Evolutionary conservation across 805 yeast genomes (phyloP).

Genomic region (Candida easanensis): DNA sequence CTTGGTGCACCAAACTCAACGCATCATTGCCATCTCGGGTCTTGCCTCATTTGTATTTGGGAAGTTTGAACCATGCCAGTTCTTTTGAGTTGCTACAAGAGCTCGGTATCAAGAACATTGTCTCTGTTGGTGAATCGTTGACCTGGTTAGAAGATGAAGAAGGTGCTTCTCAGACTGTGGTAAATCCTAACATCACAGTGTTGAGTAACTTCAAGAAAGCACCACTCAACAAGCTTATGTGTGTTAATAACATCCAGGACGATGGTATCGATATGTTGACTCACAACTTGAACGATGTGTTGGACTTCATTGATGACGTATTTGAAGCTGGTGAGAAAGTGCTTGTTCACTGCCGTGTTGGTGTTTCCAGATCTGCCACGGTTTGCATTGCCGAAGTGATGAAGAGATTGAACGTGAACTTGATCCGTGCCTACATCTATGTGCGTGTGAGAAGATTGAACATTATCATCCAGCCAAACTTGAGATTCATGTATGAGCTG

Average conservation of each 20-base stretch:
- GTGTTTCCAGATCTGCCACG: slow-evolving; percentile 92
- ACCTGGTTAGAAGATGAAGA: slow-evolving; percentile 50
- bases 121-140: slow-evolving; percentile 82
- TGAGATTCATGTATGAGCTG: slow-evolving; percentile 87
- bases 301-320: slow-evolving; percentile 62
- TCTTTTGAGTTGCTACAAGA: slow-evolving; percentile 57
- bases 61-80: slow-evolving; percentile 80
- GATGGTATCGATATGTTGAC: slow-evolving; percentile 85
- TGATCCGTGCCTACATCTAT: slow-evolving; percentile 78
- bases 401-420: slow-evolving; percentile 62
- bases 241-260: slow-evolving; percentile 75
- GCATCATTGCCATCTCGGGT: slow-evolving; percentile 86
- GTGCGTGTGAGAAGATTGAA: slow-evolving; percentile 89
- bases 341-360: slow-evolving; percentile 91
- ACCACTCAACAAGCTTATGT: slow-evolving; percentile 38
- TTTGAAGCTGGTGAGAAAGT: slow-evolving; percentile 45
- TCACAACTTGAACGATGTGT: slow-evolving; percentile 56
- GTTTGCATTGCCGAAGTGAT: slow-evolving; percentile 95
- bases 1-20: slow-evolving; percentile 32
- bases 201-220: slow-evolving; percentile 15
- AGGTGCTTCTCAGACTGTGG: slow-evolving; percentile 13
- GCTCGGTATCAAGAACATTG: slow-evolving; percentile 69
- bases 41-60: slow-evolving; percentile 79
- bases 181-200: slow-evolving; percentile 21
- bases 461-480: slow-evolving; percentile 91